Base-by-base conservation (phyloP, 129 eudicot genomes). In the Artemisia annua region DNA sequence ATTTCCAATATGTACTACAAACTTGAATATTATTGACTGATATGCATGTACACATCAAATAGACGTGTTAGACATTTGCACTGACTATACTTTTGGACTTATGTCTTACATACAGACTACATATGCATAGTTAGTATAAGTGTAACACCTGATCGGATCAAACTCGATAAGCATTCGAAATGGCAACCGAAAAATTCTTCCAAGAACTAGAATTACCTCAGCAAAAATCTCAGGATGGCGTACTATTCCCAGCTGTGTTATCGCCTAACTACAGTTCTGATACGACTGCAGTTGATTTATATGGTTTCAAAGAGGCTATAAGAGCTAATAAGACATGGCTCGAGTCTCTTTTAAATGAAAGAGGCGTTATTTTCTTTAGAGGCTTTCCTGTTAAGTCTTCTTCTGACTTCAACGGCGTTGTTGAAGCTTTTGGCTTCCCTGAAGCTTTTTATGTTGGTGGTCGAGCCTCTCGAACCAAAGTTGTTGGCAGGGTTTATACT, bases 321-420 rank as follows among this genome's bases (percentile, higher is more conserved):
- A 73, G 66, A 74, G 74, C 75, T 19, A 75, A 84, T 39, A 84
- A 79, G 78, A 48, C 75, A 49, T 82, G 87, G 89, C 32, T 75
- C 18, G 72, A 75, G 16, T 75, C 66, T 52, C 57, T 75, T 39
- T 28, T 75, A 0, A 60, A 65, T 12, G 19, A 52, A 35, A 52
- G 16, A 5, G 71, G 79, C 10, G 72, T 32, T 57, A 65, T 65
- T 52, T 65, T 75, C 13, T 75, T 74, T 16, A 10, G 73, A n/a
- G 79, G 67, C 48, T 51, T 13, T 51, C 56, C 16, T 51, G 17
- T 52, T 52, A 52, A 52, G 53, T 68, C 28, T 7, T 11, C 57
- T 63, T 73, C 82, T 4, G 89, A 87, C 70, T 90, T 90, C 78
- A 87, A 87, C 80, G 78, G 82, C 78, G 55, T 75, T 16, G 73